phyloP scores from a whole-genome alignment of 2,329 filamentous ascomycete genomes.

The Monilinia polystroma region DNA sequence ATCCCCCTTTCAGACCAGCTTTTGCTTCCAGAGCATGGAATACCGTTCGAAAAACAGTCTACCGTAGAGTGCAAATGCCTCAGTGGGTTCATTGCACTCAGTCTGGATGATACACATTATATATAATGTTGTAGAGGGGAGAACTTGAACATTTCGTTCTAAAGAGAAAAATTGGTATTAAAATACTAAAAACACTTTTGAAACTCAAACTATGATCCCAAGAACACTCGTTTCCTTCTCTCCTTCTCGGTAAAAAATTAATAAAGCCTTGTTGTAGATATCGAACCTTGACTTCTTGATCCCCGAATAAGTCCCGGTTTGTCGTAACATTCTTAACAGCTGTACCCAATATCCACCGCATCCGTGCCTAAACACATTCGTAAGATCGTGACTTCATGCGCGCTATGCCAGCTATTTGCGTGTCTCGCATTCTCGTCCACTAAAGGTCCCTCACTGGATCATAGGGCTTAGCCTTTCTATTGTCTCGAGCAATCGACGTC shows the following conservation, averaged over 20 bases:
- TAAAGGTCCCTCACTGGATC: slow-evolving; percentile 29
- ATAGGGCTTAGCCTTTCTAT: slow-evolving; percentile 19
- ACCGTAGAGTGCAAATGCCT: not conserved
- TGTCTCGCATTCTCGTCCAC: not conserved
- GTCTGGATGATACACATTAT: not conserved
- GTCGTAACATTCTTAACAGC: not conserved
- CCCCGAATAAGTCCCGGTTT: not conserved
- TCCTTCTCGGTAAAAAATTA: not conserved
- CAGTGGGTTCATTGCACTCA: not conserved
- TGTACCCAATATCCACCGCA: not conserved
- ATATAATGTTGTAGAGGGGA: not conserved
- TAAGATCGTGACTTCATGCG: not conserved
- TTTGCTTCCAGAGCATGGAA: not conserved
- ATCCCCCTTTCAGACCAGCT: not conserved
- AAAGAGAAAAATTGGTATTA: not conserved
- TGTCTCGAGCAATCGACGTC: slow-evolving; percentile 3
- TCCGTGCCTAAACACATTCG: not conserved
- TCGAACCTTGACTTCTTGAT: not conserved
- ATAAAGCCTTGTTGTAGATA: not conserved
- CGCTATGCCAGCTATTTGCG: not conserved
- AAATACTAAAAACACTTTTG: slow-evolving; percentile 15
- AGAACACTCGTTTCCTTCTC: not conserved
- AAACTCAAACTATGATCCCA: not conserved
- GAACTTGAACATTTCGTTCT: not conserved
- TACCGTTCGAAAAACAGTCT: not conserved